These are phyloP conservation scores for Syncephalis fuscata DNA, from an alignment of 371 early-diverging fungal genomes.

Conservation along the genomic window DNA sequence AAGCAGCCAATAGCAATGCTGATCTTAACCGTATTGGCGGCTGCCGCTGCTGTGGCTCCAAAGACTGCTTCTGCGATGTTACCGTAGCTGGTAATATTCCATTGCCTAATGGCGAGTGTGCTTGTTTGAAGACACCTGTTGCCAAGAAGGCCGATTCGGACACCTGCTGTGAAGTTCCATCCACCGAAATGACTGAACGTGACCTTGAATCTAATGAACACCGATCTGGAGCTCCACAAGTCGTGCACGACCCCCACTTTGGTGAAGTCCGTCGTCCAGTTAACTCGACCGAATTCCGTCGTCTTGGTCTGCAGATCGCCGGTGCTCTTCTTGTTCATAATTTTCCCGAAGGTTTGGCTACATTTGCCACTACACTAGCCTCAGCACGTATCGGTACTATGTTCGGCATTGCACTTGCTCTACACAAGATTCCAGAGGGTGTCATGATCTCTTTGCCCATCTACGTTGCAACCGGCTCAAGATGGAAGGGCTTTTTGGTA, in stretches of 20 bases:
- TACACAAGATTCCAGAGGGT: conserved; percentile 12
- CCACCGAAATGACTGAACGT: neutral
- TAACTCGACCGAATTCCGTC: neutral
- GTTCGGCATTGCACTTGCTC: conserved; percentile 8
- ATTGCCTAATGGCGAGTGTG: no score
- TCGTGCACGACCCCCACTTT: neutral
- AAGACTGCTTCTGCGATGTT: no score
- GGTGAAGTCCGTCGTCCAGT: neutral
- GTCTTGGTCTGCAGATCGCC: conserved; percentile 6
- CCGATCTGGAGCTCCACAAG: no score
- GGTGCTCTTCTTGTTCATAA: conserved; percentile 7
- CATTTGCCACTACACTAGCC: conserved; percentile 5
- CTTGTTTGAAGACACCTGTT: no score
- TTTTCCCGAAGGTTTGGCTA: conserved; percentile 9
- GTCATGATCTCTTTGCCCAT: conserved; percentile 9
- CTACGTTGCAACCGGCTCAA: conserved; percentile 4
- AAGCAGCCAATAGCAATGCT: no score
- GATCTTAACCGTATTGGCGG: no score
- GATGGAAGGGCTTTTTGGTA: conserved; percentile 4
- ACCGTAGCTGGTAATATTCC: no score
- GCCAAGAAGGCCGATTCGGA: no score
- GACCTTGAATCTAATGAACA: neutral
- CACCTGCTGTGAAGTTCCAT: no score
- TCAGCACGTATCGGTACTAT: conserved; percentile 3
- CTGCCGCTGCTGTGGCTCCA: no score